Percentiles rank a stretch among this genome's conserved stretches.
phyloP scores from a whole-genome alignment of 306 rosid genomes.

The Pyrus communis region DNA sequence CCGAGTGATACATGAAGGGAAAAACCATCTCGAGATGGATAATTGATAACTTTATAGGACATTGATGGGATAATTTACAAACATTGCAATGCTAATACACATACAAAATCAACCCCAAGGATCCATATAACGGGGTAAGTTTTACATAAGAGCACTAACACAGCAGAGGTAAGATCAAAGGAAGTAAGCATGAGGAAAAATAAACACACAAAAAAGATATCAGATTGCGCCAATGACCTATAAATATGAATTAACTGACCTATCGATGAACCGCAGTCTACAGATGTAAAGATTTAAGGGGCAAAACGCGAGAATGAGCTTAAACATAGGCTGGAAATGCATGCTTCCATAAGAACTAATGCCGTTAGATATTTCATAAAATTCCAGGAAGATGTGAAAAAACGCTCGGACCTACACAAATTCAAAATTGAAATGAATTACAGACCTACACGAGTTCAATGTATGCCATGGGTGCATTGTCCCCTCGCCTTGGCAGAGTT shows the following conservation, averaged over 20 bases:
- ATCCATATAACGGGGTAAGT: neutral
- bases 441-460: constrained; percentile 74
- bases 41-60: neutral
- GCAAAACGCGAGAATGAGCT: neutral
- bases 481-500: constrained; percentile 86
- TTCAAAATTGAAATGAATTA: neutral
- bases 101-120: too few relatives aligned
- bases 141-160: neutral
- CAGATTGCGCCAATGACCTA: neutral
- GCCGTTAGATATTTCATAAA: neutral
- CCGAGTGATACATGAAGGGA: neutral
- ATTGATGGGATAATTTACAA: neutral
- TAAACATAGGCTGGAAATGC: neutral
- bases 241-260: neutral
- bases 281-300: neutral
- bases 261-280: neutral
- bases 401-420: neutral
- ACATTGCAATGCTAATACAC: too few relatives aligned
- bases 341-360: neutral
- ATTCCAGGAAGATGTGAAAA: neutral
- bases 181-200: neutral
- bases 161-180: neutral
- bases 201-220: neutral
- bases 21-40: neutral
- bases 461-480: constrained; percentile 97